Conservation (phyloP, 305 asterid species). For the Solanum aculeatissimum region DNA sequence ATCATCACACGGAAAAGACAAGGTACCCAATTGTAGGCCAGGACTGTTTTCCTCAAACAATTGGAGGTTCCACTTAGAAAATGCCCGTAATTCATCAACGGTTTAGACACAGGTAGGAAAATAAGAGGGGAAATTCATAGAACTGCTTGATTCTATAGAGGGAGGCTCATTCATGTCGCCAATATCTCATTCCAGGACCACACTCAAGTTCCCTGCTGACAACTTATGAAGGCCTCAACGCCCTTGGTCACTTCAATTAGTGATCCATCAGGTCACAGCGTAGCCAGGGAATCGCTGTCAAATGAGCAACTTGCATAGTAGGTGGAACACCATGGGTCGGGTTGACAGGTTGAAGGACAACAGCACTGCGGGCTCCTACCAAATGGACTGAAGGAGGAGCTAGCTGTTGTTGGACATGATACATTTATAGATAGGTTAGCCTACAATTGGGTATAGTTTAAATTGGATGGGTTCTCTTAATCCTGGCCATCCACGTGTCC, state of each 20-base stretch:
- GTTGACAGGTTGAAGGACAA: slow-evolving; percentile 51
- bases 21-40: too few relatives aligned
- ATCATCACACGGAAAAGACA: too few relatives aligned
- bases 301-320: slow-evolving; percentile 9
- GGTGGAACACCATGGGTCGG: slow-evolving; percentile 18
- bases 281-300: slow-evolving; percentile 45
- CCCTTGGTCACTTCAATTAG: slow-evolving; percentile 6
- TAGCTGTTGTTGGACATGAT: too few relatives aligned
- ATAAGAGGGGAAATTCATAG: not conserved
- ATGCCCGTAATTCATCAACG: slow-evolving; percentile 31
- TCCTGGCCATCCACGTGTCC: too few relatives aligned
- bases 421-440: too few relatives aligned
- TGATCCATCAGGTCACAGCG: slow-evolving; percentile 43
- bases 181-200: slow-evolving; percentile 12
- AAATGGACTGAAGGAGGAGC: too few relatives aligned
- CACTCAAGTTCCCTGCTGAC: slow-evolving; percentile 16
- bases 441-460: too few relatives aligned
- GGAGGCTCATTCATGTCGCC: slow-evolving; percentile 10
- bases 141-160: slow-evolving; percentile 17
- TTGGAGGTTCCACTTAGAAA: too few relatives aligned
- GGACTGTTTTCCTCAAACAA: too few relatives aligned
- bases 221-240: not conserved
- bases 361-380: slow-evolving; percentile 6
- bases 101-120: slow-evolving; percentile 21
- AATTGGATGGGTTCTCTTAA: too few relatives aligned